Conservation (phyloP, 768 basidiomycete genomes). For the Astraeus odoratus region DNA sequence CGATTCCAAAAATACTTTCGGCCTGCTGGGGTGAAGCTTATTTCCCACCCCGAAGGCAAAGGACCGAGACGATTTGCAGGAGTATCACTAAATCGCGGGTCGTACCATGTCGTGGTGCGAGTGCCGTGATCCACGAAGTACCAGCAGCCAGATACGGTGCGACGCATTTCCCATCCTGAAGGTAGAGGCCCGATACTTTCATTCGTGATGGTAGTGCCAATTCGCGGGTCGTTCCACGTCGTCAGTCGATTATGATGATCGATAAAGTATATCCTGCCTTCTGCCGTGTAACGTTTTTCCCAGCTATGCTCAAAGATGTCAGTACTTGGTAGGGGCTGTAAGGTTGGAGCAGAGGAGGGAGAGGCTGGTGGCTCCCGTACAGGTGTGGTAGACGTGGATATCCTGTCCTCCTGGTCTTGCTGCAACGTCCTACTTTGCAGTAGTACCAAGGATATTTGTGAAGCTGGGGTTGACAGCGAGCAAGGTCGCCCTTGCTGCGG, state of each 20-base stretch:
- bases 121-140: slow-evolving; percentile 75
- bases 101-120: slow-evolving; percentile 86
- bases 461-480: not conserved
- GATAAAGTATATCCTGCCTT: slow-evolving; percentile 71
- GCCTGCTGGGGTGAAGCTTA: slow-evolving; percentile 81
- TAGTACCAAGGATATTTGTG: not conserved
- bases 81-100: slow-evolving; percentile 58
- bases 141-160: slow-evolving; percentile 75
- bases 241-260: slow-evolving; percentile 79
- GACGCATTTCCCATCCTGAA: slow-evolving; percentile 90
- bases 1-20: slow-evolving; percentile 92
- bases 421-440: too few species aligned
- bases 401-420: too few species aligned
- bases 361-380: not conserved
- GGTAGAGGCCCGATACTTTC: slow-evolving; percentile 78
- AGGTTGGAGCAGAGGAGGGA: not conserved
- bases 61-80: slow-evolving; percentile 64
- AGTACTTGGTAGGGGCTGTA: not conserved
- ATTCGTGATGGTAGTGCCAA: slow-evolving; percentile 19
- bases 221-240: slow-evolving; percentile 59
- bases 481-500: not conserved
- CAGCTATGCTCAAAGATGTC: too few species aligned
- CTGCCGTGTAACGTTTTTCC: slow-evolving; percentile 73
- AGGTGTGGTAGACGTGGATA: too few species aligned
- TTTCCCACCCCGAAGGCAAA: slow-evolving; percentile 90